Percentiles rank a stretch among this genome's conserved stretches.
These are phyloP conservation scores for Wickerhamomyces chaumierensis DNA, from an alignment of 805 yeast species.

Conservation along the genomic window DNA sequence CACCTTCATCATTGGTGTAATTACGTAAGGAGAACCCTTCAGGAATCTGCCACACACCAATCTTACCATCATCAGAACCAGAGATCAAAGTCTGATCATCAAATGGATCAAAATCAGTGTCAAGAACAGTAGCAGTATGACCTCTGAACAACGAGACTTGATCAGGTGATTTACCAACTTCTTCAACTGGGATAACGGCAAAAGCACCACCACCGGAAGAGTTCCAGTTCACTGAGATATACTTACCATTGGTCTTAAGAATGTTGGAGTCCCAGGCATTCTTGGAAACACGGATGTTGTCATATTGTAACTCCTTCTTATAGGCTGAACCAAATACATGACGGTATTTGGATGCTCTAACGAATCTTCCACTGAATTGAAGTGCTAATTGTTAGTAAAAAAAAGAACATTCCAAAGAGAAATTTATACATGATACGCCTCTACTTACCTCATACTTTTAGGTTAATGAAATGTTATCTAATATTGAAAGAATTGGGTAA, in stretches of 20 bases:
- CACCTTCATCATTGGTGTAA: slow-evolving; percentile 41
- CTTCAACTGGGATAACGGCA: slow-evolving; percentile 79
- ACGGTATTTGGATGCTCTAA: slow-evolving; percentile 93
- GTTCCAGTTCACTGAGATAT: slow-evolving; percentile 81
- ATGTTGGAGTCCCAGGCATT: slow-evolving; percentile 96
- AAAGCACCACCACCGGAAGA: slow-evolving; percentile 97
- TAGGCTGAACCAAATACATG: slow-evolving; percentile 91
- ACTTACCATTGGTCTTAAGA: slow-evolving; percentile 78
- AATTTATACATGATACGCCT: no score
- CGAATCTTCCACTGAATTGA: slow-evolving; percentile 61
- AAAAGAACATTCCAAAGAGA: no score
- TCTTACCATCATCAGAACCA: slow-evolving; percentile 71
- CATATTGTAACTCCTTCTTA: slow-evolving; percentile 35
- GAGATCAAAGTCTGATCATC: slow-evolving; percentile 65
- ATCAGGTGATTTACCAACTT: slow-evolving; percentile 90
- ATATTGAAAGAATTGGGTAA: no score
- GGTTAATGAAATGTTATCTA: no score
- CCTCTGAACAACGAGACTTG: slow-evolving; percentile 90
- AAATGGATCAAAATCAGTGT: slow-evolving; percentile 93
- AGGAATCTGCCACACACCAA: slow-evolving; percentile 84
- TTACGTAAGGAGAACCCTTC: slow-evolving; percentile 63
- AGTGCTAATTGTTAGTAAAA: slow-evolving; percentile 1
- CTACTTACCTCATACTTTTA: slow-evolving; percentile 3
- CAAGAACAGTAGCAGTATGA: slow-evolving; percentile 89
- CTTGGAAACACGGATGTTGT: slow-evolving; percentile 56